Evolutionary conservation across 768 basidiomycete genomes (phyloP).

Genomic region (Dioszegia crocea): DNA sequence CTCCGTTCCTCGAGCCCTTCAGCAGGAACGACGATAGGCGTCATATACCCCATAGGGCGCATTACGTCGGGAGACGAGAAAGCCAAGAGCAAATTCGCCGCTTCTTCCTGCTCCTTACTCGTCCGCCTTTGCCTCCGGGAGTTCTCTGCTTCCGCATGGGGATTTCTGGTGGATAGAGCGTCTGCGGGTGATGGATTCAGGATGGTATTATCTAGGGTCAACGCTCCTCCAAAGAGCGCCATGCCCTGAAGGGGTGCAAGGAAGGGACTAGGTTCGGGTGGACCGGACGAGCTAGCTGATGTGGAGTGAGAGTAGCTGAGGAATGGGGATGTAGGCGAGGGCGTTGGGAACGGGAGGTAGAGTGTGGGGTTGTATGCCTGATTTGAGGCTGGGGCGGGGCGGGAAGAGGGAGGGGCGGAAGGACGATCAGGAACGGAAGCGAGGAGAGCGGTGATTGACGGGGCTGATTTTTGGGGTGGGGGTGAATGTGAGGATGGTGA

Average conservation of each 20-base stretch:
- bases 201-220: constrained; percentile 10
- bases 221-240: constrained; percentile 36
- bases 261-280: constrained; percentile 40
- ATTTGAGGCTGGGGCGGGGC: constrained; percentile 21
- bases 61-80: constrained; percentile 42
- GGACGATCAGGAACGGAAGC: constrained; percentile 10
- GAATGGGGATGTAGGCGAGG: constrained; percentile 45
- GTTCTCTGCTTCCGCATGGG: neutral
- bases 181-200: neutral
- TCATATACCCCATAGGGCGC: constrained; percentile 18
- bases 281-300: constrained; percentile 12
- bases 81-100: constrained; percentile 40
- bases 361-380: constrained; percentile 35
- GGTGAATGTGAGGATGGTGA: neutral
- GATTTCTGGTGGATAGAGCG: neutral
- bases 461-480: neutral
- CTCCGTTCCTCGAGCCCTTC: constrained; percentile 8
- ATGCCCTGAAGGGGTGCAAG: constrained; percentile 37
- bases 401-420: constrained; percentile 8
- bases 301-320: constrained; percentile 13
- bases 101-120: constrained; percentile 24
- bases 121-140: neutral
- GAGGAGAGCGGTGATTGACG: constrained; percentile 19
- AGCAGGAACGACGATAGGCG: constrained; percentile 6
- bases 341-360: constrained; percentile 43